Evolutionary conservation across 371 early-diverging fungal genomes (phyloP).

Genomic region (Rhizopus arrhizus): DNA sequence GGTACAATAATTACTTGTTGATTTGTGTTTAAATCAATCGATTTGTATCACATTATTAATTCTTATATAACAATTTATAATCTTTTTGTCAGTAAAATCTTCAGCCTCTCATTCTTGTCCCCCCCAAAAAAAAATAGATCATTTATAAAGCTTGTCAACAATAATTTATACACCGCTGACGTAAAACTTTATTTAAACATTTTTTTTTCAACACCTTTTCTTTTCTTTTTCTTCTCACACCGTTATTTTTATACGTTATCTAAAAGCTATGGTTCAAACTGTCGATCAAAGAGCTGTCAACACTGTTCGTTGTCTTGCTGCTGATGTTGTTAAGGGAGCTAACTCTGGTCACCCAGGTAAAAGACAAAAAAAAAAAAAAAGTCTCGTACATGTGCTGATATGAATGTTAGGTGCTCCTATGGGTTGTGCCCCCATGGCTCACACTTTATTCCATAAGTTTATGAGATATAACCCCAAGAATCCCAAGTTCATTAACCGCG

Average conservation of each 20-base stretch:
- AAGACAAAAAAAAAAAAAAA: background rate
- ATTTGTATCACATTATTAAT: background rate
- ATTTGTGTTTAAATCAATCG: background rate
- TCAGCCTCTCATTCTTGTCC: background rate
- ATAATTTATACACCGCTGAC: background rate
- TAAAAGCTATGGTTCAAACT: slow-evolving; percentile 41
- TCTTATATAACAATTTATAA: background rate
- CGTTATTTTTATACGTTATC: background rate
- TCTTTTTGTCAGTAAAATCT: background rate
- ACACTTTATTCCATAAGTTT: slow-evolving; percentile 86
- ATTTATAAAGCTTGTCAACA: background rate
- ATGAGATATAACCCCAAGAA: slow-evolving; percentile 86
- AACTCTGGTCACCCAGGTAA: slow-evolving; percentile 98
- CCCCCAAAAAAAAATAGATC: slow-evolving; percentile 2
- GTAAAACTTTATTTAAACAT: background rate
- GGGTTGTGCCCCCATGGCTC: slow-evolving; percentile 98
- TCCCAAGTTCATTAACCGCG: slow-evolving; percentile 89
- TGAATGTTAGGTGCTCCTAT: slow-evolving; percentile 85
- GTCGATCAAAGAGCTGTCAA: slow-evolving; percentile 79
- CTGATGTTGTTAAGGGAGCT: slow-evolving; percentile 94
- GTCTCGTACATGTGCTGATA: background rate
- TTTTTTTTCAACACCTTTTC: background rate
- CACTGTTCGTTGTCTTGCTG: slow-evolving; percentile 92
- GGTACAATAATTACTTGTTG: background rate
- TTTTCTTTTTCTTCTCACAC: background rate